Evolutionary conservation across 768 basidiomycete genomes (phyloP).

Genomic region (Wakefieldia striispora): DNA sequence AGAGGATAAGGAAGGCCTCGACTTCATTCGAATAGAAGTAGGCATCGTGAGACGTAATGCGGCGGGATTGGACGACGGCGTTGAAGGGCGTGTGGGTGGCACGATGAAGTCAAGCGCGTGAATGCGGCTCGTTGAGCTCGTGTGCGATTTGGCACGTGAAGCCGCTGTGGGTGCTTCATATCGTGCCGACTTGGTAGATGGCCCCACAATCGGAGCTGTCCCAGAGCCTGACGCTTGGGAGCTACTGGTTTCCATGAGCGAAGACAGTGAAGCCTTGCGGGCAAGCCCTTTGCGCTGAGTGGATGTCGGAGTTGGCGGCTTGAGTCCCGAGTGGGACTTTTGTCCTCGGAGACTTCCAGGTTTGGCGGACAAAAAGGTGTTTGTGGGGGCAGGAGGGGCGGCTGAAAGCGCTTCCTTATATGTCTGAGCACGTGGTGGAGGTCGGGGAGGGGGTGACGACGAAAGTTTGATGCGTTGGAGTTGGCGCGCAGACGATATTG

Average conservation of each 20-base stretch:
- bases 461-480: slow-evolving; percentile 65
- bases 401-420: slow-evolving; percentile 56
- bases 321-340: slow-evolving; percentile 81
- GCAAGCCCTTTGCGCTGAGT: slow-evolving; percentile 55
- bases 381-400: slow-evolving; percentile 46
- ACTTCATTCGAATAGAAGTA: slow-evolving; percentile 71
- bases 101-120: slow-evolving; percentile 59
- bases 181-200: slow-evolving; percentile 43
- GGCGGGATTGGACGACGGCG: slow-evolving; percentile 73
- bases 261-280: slow-evolving; percentile 79
- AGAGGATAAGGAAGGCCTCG: slow-evolving; percentile 71
- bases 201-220: slow-evolving; percentile 30
- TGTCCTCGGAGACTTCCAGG: slow-evolving; percentile 76
- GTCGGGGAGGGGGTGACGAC: slow-evolving; percentile 64
- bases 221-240: slow-evolving; percentile 58
- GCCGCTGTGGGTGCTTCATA: slow-evolving; percentile 82
- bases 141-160: slow-evolving; percentile 72
- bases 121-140: slow-evolving; percentile 62
- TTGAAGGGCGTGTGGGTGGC: slow-evolving; percentile 76
- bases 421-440: slow-evolving; percentile 51
- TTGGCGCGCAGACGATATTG: slow-evolving; percentile 66
- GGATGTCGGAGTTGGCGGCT: slow-evolving; percentile 69
- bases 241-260: slow-evolving; percentile 60
- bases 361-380: slow-evolving; percentile 63
- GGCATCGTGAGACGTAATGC: slow-evolving; percentile 87